These are phyloP conservation scores for Leptodermis oblonga DNA, from an alignment of 257 asterid genomes.

Conservation along the genomic window DNA sequence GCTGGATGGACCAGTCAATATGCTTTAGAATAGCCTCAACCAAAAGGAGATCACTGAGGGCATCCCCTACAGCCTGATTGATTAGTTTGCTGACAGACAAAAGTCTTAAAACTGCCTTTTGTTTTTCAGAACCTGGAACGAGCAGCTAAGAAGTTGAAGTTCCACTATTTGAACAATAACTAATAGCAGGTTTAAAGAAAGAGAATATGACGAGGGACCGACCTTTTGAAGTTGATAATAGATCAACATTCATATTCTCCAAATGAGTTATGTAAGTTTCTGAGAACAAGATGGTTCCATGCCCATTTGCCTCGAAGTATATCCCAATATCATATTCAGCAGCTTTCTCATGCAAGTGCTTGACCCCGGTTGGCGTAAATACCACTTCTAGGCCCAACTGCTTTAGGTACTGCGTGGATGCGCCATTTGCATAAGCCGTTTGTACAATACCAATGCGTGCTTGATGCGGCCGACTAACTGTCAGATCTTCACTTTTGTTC, in stretches of 20 bases:
- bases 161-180: not conserved
- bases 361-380: constrained; percentile 91
- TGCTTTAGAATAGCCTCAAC: constrained; percentile 84
- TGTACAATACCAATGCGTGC: constrained; percentile 73
- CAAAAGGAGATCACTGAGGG: constrained; percentile 73
- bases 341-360: constrained; percentile 85
- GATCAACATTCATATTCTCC: constrained; percentile 44
- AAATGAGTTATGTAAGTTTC: constrained; percentile 56
- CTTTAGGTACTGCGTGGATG: constrained; percentile 83
- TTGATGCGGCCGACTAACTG: constrained; percentile 34
- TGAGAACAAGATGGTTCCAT: constrained; percentile 89
- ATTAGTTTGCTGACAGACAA: constrained; percentile 73
- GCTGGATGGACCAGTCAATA: constrained; percentile 64
- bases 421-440: constrained; percentile 98
- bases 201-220: constrained; percentile 34
- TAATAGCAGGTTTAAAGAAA: constrained; percentile 8
- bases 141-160: constrained; percentile 8
- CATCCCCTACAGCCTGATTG: constrained; percentile 96
- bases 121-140: constrained; percentile 64
- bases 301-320: constrained; percentile 97
- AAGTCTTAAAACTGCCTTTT: constrained; percentile 73
- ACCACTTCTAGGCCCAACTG: constrained; percentile 69
- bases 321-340: constrained; percentile 86
- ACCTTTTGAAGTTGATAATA: constrained; percentile 62
- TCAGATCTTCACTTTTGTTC: constrained; percentile 34